Percentiles rank a stretch among this genome's conserved stretches.
Conservation (phyloP, 345 rosid genomes). For the Citrus mangshanensis region DNA sequence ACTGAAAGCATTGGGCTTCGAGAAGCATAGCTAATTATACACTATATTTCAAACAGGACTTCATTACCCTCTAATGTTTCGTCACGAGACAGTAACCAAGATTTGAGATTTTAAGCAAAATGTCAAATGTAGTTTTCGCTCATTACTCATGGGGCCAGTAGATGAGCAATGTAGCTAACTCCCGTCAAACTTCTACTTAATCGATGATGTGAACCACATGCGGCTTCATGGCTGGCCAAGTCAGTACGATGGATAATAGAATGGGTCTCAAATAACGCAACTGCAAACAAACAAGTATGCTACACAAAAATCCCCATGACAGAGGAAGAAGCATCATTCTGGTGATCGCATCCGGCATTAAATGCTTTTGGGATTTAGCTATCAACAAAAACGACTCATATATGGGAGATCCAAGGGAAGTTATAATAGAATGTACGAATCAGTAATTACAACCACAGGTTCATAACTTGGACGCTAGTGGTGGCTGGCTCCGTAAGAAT, state of each 20-base stretch:
- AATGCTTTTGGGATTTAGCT: background rate
- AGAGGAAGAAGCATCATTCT: background rate
- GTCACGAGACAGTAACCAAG: too few relatives aligned
- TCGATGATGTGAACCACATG: background rate
- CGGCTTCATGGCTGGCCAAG: background rate
- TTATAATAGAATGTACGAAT: background rate
- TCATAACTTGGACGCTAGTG: background rate
- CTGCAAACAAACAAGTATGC: background rate
- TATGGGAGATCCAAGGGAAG: too few relatives aligned
- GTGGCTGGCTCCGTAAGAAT: background rate
- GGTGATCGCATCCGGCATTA: background rate
- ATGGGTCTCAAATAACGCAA: background rate
- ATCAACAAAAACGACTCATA: background rate
- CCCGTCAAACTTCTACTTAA: background rate
- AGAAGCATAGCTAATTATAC: background rate
- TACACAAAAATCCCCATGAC: background rate
- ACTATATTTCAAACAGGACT: background rate
- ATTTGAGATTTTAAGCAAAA: too few relatives aligned
- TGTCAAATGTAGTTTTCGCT: background rate
- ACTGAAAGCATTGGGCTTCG: background rate
- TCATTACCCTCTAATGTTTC: too few relatives aligned
- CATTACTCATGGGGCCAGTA: background rate
- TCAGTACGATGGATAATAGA: background rate
- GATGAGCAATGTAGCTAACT: too few relatives aligned
- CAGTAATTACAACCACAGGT: background rate